These are phyloP conservation scores for Juncus inflexus DNA, from an alignment of 176 grass and related monocot genomes.

Conservation along the genomic window DNA sequence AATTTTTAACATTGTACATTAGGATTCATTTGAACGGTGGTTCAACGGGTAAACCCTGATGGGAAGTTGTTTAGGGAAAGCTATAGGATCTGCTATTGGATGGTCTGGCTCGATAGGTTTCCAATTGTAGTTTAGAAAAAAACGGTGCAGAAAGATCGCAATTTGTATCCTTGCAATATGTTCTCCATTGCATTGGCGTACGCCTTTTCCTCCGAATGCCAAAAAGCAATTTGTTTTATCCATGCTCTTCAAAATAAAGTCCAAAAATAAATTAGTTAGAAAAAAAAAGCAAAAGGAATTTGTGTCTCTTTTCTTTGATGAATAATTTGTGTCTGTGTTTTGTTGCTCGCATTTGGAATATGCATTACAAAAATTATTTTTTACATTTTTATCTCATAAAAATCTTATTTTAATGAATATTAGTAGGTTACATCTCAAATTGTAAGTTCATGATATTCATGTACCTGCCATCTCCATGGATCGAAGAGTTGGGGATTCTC, in stretches of 20 bases:
- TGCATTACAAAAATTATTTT: too few relatives aligned
- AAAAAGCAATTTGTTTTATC: constrained; percentile 16
- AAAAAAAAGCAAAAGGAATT: neutral
- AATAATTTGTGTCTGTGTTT: too few relatives aligned
- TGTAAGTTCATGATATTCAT: neutral
- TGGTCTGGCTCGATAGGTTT: constrained; percentile 14
- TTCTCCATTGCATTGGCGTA: constrained; percentile 19
- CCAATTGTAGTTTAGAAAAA: constrained; percentile 31
- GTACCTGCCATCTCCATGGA: constrained; percentile 39
- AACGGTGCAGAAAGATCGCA: constrained; percentile 20
- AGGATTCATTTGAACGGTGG: too few relatives aligned
- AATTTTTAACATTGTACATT: too few relatives aligned
- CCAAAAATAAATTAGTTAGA: neutral
- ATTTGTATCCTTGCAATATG: constrained; percentile 32
- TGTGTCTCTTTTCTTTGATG: too few relatives aligned
- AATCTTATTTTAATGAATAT: too few relatives aligned
- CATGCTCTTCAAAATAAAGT: neutral
- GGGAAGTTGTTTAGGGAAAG: too few relatives aligned
- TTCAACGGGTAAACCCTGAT: too few relatives aligned
- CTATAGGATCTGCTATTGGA: neutral
- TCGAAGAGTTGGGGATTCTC: constrained; percentile 26
- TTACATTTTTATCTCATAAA: too few relatives aligned
- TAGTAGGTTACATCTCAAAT: neutral
- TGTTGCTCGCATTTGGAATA: too few relatives aligned
- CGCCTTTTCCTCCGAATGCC: constrained; percentile 23